Percentiles rank a stretch among this genome's conserved stretches.
Conservation (phyloP, 345 rosid species). For the Salix viminalis region DNA sequence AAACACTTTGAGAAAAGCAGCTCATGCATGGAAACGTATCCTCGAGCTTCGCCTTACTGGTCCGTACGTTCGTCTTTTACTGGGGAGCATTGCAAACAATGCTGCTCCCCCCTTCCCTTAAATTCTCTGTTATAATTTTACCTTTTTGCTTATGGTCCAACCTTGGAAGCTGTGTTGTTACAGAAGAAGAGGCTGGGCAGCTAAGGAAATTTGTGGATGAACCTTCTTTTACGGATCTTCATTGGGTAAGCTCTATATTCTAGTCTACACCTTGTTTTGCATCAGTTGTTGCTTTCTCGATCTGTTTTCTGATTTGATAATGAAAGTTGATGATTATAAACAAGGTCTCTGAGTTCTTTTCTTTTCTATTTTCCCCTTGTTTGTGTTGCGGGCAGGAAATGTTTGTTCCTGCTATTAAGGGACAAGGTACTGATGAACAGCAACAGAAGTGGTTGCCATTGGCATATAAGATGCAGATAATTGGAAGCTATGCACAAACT, state of each 20-base stretch:
- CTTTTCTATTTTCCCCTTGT: not conserved
- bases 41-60: slow-evolving; percentile 82
- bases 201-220: slow-evolving; percentile 74
- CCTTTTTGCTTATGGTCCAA: not conserved
- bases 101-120: no score
- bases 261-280: not conserved
- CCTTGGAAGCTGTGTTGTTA: slow-evolving; percentile 11
- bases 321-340: not conserved
- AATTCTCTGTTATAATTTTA: not conserved
- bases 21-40: slow-evolving; percentile 82
- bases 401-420: slow-evolving; percentile 93
- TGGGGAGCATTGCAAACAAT: no score
- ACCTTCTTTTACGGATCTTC: slow-evolving; percentile 88
- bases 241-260: slow-evolving; percentile 56
- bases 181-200: slow-evolving; percentile 84
- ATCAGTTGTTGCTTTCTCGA: not conserved
- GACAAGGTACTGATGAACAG: slow-evolving; percentile 96
- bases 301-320: not conserved
- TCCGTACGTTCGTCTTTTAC: slow-evolving; percentile 16
- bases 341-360: not conserved
- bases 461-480: slow-evolving; percentile 92
- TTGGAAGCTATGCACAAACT: slow-evolving; percentile 98
- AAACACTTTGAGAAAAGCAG: slow-evolving; percentile 75
- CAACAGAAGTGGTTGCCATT: slow-evolving; percentile 86
- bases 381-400: slow-evolving; percentile 55